Evolutionary conservation across 768 basidiomycete species (phyloP).

Genomic region (Galerina sulciceps): DNA sequence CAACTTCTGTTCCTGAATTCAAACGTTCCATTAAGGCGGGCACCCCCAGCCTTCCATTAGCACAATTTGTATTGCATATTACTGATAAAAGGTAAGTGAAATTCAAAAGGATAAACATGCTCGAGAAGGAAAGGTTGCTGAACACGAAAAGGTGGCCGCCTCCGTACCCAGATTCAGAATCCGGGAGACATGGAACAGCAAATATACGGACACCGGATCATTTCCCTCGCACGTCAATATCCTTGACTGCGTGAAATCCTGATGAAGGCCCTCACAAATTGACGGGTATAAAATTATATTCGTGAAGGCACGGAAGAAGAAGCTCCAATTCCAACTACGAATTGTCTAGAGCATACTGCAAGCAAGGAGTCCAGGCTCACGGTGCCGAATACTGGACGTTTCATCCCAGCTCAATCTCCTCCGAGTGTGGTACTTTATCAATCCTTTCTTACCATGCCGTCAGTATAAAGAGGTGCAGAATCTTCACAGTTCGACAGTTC

Average conservation of each 20-base stretch:
- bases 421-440: too few species aligned
- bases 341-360: slow-evolving; percentile 12
- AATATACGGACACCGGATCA: slow-evolving; percentile 10
- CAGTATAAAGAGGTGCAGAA: too few species aligned
- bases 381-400: slow-evolving; percentile 7
- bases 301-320: slow-evolving; percentile 11
- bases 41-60: background rate
- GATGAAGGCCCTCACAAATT: background rate
- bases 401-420: slow-evolving; percentile 12
- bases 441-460: background rate
- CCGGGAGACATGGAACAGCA: too few species aligned
- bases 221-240: slow-evolving; percentile 14
- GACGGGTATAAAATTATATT: background rate
- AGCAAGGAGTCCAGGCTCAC: background rate
- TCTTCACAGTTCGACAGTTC: too few species aligned
- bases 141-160: background rate
- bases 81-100: background rate
- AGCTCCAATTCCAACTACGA: slow-evolving; percentile 7
- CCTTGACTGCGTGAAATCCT: slow-evolving; percentile 17
- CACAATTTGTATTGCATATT: background rate
- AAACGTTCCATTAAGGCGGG: background rate
- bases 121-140: background rate
- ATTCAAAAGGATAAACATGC: background rate
- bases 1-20: background rate
- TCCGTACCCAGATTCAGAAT: too few species aligned